phyloP scores from a whole-genome alignment of 352 stramenopile genomes.

The Salisapilia sapeloensis region DNA sequence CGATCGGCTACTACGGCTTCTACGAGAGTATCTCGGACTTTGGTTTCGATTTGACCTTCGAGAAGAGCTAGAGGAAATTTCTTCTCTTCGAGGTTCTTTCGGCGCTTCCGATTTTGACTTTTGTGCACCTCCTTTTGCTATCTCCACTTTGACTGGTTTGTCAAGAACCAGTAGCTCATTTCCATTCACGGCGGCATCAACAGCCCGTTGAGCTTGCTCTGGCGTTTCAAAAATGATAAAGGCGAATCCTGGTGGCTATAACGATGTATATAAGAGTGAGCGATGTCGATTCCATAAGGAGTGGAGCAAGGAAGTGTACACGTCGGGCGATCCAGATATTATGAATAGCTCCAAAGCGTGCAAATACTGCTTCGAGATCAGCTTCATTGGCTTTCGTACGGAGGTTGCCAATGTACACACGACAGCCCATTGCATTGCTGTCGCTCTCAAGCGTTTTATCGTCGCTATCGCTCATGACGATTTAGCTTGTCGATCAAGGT shows the following conservation, averaged over 20 bases:
- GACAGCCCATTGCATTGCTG: no score
- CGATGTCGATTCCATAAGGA: not conserved
- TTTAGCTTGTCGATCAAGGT: no score
- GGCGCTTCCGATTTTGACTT: no score
- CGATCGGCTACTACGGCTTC: no score
- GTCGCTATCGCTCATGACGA: no score
- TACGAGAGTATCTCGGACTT: no score
- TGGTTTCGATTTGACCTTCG: no score
- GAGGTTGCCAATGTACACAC: constrained; percentile 67
- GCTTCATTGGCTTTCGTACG: constrained; percentile 43
- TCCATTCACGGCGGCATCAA: constrained; percentile 17
- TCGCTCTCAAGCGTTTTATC: no score
- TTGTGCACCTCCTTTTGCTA: no score
- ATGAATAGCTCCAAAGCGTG: constrained; percentile 46
- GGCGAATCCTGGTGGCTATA: constrained; percentile 60
- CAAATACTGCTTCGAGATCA: constrained; percentile 42
- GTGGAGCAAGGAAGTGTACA: not conserved
- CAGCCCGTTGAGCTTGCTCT: constrained; percentile 23
- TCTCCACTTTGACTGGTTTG: constrained; percentile 55
- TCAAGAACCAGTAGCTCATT: constrained; percentile 38
- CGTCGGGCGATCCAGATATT: constrained; percentile 50
- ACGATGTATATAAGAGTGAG: not conserved
- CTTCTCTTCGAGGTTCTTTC: no score
- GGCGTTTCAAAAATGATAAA: constrained; percentile 45
- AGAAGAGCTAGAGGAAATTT: no score